Evolutionary conservation across 805 yeast species (phyloP).

Genomic region (Trichomonascus vanleenenianus): DNA sequence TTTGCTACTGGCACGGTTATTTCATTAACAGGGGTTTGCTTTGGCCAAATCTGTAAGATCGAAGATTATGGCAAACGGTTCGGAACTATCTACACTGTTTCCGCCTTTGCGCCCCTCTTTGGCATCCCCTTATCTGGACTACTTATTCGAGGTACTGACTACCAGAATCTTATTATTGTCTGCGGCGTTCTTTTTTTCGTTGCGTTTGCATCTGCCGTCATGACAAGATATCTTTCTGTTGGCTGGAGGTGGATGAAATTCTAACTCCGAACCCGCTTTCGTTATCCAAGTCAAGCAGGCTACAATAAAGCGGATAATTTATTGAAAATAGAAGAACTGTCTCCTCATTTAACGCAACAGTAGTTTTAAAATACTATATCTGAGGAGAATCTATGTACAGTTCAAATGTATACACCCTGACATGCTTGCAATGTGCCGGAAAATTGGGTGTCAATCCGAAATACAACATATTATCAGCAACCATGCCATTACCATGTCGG

Average conservation of each 20-base stretch:
- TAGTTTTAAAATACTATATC: no score
- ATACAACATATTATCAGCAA: constrained; percentile 25
- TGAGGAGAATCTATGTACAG: no score
- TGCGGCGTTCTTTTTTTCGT: neutral
- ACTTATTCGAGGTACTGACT: neutral
- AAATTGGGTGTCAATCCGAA: constrained; percentile 31
- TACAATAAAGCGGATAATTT: no score
- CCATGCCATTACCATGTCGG: constrained; percentile 34
- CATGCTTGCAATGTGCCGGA: constrained; percentile 31
- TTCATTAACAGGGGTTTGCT: constrained; percentile 51
- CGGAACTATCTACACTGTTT: neutral
- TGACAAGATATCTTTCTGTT: no score
- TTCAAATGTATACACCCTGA: no score
- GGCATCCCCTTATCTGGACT: neutral
- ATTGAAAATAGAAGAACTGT: no score
- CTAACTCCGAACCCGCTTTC: no score
- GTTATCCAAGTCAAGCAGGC: no score
- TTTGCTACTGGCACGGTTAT: constrained; percentile 49
- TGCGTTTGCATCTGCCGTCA: neutral
- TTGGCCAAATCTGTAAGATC: constrained; percentile 50
- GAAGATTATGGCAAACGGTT: constrained; percentile 25
- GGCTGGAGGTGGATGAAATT: no score
- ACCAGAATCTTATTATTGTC: neutral
- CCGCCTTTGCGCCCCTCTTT: neutral
- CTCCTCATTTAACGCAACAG: no score